Evolutionary conservation across 2,329 filamentous ascomycete genomes (phyloP).

Genomic region (Botrytis aclada): DNA sequence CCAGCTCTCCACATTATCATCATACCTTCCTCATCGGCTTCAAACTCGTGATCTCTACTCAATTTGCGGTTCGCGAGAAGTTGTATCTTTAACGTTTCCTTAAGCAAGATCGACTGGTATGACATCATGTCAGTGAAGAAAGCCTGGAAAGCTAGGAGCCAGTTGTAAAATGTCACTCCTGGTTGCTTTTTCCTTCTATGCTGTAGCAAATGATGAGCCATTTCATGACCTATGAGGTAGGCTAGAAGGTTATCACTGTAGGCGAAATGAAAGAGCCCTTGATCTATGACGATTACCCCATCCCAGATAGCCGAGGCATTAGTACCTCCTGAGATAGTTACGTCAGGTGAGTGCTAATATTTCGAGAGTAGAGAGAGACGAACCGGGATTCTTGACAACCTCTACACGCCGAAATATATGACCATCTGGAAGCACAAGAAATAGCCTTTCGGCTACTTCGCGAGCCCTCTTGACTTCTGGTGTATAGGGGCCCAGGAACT

Average conservation of each 20-base stretch:
- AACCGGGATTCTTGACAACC: neutral
- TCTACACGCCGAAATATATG: neutral
- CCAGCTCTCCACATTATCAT: neutral
- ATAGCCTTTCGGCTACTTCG: neutral
- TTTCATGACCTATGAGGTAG: neutral
- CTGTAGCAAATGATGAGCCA: conserved; percentile 1
- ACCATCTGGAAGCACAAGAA: neutral
- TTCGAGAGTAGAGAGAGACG: neutral
- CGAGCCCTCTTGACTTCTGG: neutral
- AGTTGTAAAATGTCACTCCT: rapidly evolving
- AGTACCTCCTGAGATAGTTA: neutral
- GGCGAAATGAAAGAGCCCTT: neutral
- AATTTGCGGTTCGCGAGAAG: neutral
- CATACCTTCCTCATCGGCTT: neutral
- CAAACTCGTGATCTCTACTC: neutral
- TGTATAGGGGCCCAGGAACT: neutral
- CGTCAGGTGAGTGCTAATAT: neutral
- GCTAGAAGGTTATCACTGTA: neutral
- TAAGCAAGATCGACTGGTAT: neutral
- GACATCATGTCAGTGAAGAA: neutral
- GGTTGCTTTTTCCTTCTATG: neutral
- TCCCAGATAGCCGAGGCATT: neutral
- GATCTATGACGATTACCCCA: neutral
- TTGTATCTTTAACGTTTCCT: rapidly evolving
- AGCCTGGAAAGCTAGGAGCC: neutral